Evolutionary conservation across 2,329 filamentous ascomycete species (phyloP).

Genomic region (Xylariales sp.): DNA sequence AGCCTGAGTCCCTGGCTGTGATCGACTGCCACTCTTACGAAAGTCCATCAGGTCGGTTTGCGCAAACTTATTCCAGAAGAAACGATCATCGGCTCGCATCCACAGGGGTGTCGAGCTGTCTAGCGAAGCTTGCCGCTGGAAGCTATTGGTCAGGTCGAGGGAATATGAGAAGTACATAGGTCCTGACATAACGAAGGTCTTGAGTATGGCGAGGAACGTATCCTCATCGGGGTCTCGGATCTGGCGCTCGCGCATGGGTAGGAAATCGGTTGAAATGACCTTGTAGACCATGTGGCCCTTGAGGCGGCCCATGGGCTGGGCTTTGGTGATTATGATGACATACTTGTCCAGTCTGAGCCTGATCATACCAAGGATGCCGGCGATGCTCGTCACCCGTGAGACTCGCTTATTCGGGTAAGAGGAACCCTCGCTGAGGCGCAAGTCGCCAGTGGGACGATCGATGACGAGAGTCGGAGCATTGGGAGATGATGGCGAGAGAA

Average conservation of each 20-base stretch:
- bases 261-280: slow-evolving; percentile 82
- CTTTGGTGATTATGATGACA: slow-evolving; percentile 93
- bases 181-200: slow-evolving; percentile 72
- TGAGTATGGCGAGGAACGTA: slow-evolving; percentile 77
- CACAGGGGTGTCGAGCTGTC: slow-evolving; percentile 73
- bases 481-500: slow-evolving; percentile 91
- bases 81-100: slow-evolving; percentile 91
- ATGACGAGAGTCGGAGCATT: slow-evolving; percentile 83
- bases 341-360: slow-evolving; percentile 95
- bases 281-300: slow-evolving; percentile 97
- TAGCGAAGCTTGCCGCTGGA: slow-evolving; percentile 83
- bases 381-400: slow-evolving; percentile 78
- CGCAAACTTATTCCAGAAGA: slow-evolving; percentile 97
- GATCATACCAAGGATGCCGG: slow-evolving; percentile 90
- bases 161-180: slow-evolving; percentile 99
- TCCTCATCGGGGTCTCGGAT: slow-evolving; percentile 94
- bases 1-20: slow-evolving; percentile 65
- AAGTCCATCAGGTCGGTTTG: slow-evolving; percentile 91
- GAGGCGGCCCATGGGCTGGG: slow-evolving; percentile 81
- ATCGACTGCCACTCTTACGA: slow-evolving; percentile 57
- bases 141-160: slow-evolving; percentile 91
- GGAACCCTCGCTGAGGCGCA: slow-evolving; percentile 77
- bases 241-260: slow-evolving; percentile 87
- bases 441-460: slow-evolving; percentile 86
- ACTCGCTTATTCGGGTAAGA: slow-evolving; percentile 69